phyloP scores from a whole-genome alignment of 345 rosid genomes.

The Eucalyptus marginata region DNA sequence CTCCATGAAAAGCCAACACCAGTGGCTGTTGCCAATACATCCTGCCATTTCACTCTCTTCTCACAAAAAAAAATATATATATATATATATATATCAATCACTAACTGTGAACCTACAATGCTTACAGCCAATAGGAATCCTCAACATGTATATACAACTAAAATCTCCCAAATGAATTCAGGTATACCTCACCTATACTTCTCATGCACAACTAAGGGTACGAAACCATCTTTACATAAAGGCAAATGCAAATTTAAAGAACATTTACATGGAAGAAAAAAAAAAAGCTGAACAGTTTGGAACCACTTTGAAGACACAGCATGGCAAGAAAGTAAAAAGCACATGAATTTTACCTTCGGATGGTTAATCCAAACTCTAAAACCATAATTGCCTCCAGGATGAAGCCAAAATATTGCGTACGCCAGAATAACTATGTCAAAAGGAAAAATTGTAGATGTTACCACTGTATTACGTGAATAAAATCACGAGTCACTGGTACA shows the following conservation, averaged over 20 bases:
- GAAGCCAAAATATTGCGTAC: slow-evolving; percentile 62
- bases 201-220: neutral
- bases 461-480: neutral
- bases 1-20: neutral
- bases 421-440: slow-evolving; percentile 59
- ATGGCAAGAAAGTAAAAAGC: neutral
- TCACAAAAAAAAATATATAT: neutral
- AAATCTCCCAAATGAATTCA: neutral
- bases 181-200: neutral
- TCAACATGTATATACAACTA: neutral
- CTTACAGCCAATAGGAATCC: neutral
- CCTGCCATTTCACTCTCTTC: neutral
- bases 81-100: neutral
- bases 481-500: neutral
- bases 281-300: neutral
- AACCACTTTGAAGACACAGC: neutral
- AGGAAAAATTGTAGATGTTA: neutral
- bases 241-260: neutral
- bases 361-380: slow-evolving; percentile 80
- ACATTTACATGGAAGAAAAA: neutral
- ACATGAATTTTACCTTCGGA: slow-evolving; percentile 46
- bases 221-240: neutral
- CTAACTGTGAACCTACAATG: neutral
- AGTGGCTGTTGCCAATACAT: neutral
- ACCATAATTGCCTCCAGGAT: slow-evolving; percentile 84